These are phyloP conservation scores for Urostyla sp. DNA, from an alignment of 73 alveolate species.

Conservation along the genomic window DNA sequence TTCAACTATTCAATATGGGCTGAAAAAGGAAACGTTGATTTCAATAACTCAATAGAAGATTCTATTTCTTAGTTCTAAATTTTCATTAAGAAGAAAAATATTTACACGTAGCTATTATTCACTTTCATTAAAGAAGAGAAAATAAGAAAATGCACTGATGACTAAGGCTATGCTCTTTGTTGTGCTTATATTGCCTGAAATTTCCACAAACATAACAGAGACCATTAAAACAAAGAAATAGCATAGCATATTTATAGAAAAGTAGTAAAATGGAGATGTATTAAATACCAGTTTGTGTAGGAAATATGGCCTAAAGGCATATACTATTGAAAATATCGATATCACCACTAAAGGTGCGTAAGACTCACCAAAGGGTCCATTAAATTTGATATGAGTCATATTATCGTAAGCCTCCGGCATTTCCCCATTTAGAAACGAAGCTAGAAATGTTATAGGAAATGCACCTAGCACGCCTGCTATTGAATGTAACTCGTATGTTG, in stretches of 20 bases:
- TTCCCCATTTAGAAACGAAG: slow-evolving; percentile 54
- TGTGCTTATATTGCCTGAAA: background rate
- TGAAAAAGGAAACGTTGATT: background rate
- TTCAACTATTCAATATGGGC: background rate
- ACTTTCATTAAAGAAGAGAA: slow-evolving; percentile 42
- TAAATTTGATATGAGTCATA: slow-evolving; percentile 1
- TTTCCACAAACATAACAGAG: slow-evolving; percentile 47
- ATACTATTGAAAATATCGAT: slow-evolving; percentile 30
- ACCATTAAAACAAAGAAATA: slow-evolving; percentile 30
- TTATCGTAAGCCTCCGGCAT: slow-evolving; percentile 46
- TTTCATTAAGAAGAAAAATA: background rate
- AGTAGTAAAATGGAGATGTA: slow-evolving; percentile 40
- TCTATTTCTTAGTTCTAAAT: slow-evolving; percentile 39
- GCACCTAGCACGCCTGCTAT: slow-evolving; percentile 56
- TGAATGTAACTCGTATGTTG: slow-evolving; percentile 52
- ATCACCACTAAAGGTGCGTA: slow-evolving; percentile 43
- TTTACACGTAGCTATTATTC: slow-evolving; percentile 12
- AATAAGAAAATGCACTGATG: slow-evolving; percentile 49
- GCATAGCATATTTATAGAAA: slow-evolving; percentile 18
- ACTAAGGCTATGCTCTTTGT: slow-evolving; percentile 28
- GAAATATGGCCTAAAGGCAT: slow-evolving; percentile 54
- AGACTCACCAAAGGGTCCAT: slow-evolving; percentile 61
- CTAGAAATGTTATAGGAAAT: slow-evolving; percentile 34
- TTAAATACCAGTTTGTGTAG: slow-evolving; percentile 35
- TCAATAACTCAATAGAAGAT: slow-evolving; percentile 49